Evolutionary conservation across 164 flowering plant genomes (phyloP), one percentile per base, ranked within the genome.

Genomic region (Chimonanthus salicifolius): DNA sequence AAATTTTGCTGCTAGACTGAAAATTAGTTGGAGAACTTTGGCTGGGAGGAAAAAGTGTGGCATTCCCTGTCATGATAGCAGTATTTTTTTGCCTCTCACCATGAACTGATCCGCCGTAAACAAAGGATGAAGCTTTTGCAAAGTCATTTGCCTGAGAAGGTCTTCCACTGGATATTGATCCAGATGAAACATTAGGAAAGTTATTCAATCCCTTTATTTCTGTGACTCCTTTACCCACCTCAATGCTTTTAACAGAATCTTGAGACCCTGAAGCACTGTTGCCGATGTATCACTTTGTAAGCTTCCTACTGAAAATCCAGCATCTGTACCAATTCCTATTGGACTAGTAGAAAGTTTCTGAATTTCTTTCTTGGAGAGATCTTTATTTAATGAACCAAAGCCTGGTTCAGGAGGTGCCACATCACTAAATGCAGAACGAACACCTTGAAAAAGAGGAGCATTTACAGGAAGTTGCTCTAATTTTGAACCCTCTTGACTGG

Each of bases 111-210:
- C 54, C 76, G 58, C 43, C 47, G 54, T 62, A 71, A 66, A 79
- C 13, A 11, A 71, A 62, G 74, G 80, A 47, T 16, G 75, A 62
- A 76, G 81, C 79, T 77, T 74, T 77, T 68, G 75, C 65, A 69
- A 68, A 33, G 11, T 69, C 80, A 67, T 72, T 75, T 7, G 79
- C 47, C 70, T 62, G 49, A 10, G 15, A 54, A 20, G 49, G 11
- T 13, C 79, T 78, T 60, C 75, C 82, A 76, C 74, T 73, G 50
- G 82, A 73, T 78, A 49, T 63, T 33, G 79, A 68, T 71, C 67
- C 82, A 77, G 82, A 75, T 69, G 80, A 69, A 58, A 58, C 66
- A 72, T 71, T 67, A 74, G 64, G 77, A 20, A 67, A 65, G 72
- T 54, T 74, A 78, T 68, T 33, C 47, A 78, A 72, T 63, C 76